Conservation (phyloP, 2,329 filamentous ascomycete genomes). For the Ambrosiella cleistominuta region DNA sequence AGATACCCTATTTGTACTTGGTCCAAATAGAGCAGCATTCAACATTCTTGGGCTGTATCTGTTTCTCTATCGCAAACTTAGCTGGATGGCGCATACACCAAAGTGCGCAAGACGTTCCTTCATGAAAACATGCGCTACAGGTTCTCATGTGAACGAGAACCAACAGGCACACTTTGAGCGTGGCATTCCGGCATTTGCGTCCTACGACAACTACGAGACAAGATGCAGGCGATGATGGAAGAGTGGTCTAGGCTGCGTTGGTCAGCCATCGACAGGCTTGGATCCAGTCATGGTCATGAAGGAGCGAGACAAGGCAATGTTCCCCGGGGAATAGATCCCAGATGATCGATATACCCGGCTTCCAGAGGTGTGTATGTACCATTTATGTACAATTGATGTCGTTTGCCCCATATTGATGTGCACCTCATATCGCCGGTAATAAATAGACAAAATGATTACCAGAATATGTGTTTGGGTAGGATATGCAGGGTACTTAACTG, state of each 20-base stretch:
- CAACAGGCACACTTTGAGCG: not conserved
- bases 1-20: not conserved
- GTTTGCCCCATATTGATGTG: not conserved
- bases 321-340: not conserved
- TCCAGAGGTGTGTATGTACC: too few relatives aligned
- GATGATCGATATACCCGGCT: not conserved
- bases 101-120: not conserved
- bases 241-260: not conserved
- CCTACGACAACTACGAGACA: conserved; percentile 1
- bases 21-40: not conserved
- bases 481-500: not conserved
- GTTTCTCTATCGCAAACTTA: not conserved
- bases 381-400: too few relatives aligned
- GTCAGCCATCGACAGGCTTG: not conserved
- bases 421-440: not conserved
- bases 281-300: not conserved
- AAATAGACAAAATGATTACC: not conserved
- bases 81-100: not conserved
- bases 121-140: not conserved
- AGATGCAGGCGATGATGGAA: not conserved
- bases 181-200: not conserved
- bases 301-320: not conserved
- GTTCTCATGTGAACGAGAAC: not conserved
- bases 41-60: not conserved
- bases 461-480: not conserved